Percentiles rank a stretch among this genome's conserved stretches.
These are phyloP conservation scores for Fusarium papillatum DNA, from an alignment of 2,329 filamentous ascomycete genomes.

Conservation along the genomic window DNA sequence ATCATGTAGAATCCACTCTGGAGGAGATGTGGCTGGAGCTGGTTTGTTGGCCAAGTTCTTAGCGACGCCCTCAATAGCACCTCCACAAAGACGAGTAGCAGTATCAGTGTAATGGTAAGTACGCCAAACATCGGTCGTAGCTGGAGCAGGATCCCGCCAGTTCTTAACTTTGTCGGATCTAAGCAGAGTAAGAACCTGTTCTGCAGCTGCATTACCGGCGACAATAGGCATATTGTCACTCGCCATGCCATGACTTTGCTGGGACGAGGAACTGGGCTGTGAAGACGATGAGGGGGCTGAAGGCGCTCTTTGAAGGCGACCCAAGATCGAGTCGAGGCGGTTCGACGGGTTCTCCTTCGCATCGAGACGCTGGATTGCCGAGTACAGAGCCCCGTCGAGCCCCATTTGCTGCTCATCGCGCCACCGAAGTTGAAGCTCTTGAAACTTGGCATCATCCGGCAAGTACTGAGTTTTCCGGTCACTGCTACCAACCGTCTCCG, in stretches of 20 bases:
- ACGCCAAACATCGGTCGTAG: slow-evolving; percentile 49
- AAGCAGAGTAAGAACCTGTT: slow-evolving; percentile 59
- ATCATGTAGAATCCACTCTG: slow-evolving; percentile 64
- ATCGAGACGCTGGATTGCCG: slow-evolving; percentile 59
- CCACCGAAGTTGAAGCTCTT: slow-evolving; percentile 65
- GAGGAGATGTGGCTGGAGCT: slow-evolving; percentile 64
- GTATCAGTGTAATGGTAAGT: slow-evolving; percentile 57
- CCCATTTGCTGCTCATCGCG: slow-evolving; percentile 62
- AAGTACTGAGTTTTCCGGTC: slow-evolving; percentile 51
- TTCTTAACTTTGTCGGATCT: slow-evolving; percentile 57
- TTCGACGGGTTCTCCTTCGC: slow-evolving; percentile 51
- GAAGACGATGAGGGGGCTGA: slow-evolving; percentile 28
- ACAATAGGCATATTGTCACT: slow-evolving; percentile 47
- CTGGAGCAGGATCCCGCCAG: slow-evolving; percentile 58
- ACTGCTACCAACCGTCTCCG: slow-evolving; percentile 45
- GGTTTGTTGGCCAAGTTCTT: slow-evolving; percentile 59
- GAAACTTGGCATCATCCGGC: slow-evolving; percentile 55
- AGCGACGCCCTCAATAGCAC: slow-evolving; percentile 58
- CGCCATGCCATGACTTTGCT: slow-evolving; percentile 17
- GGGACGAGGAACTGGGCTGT: slow-evolving; percentile 17
- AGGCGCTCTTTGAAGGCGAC: slow-evolving; percentile 46
- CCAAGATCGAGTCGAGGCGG: slow-evolving; percentile 57
- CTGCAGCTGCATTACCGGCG: slow-evolving; percentile 52
- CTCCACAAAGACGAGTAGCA: slow-evolving; percentile 57
- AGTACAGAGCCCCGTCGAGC: slow-evolving; percentile 55